phyloP scores from a whole-genome alignment of 176 grass and related monocot species.

The Eleusine indica region DNA sequence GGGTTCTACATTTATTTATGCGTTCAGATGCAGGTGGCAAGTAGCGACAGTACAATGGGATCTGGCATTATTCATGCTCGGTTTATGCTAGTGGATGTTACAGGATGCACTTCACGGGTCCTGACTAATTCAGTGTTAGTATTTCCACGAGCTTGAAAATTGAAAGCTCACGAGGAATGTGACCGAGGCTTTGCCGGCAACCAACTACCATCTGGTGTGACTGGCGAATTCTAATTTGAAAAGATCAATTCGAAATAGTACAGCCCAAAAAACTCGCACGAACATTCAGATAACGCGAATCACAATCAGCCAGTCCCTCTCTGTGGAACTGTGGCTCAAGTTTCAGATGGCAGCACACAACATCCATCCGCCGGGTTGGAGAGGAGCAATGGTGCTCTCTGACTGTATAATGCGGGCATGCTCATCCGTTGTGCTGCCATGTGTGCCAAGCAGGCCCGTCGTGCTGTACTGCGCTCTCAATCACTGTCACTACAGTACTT shows the following conservation, averaged over 20 bases:
- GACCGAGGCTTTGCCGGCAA: background rate
- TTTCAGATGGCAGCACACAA: background rate
- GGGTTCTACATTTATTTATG: background rate
- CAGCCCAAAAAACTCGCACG: background rate
- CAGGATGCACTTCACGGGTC: background rate
- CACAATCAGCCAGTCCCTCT: background rate
- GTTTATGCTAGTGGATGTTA: background rate
- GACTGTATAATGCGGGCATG: background rate
- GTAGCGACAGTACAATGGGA: background rate
- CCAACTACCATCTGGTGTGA: background rate
- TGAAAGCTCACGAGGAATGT: background rate
- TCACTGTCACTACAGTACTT: background rate
- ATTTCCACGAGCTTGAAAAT: background rate
- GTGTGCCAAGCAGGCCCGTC: too few species aligned
- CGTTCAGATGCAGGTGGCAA: background rate
- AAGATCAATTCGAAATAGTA: background rate
- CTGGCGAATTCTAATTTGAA: background rate
- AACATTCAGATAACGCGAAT: background rate
- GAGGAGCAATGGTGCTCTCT: background rate
- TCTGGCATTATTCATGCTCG: background rate
- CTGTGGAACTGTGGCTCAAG: background rate
- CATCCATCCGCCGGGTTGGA: background rate
- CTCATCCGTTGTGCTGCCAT: background rate
- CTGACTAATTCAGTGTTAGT: background rate
- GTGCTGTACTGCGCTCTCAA: too few species aligned